A percentile compares a stretch with the other conserved stretches of the same genome.
phyloP scores from a whole-genome alignment of 805 yeast genomes.

The Maudiozyma turicensis region DNA sequence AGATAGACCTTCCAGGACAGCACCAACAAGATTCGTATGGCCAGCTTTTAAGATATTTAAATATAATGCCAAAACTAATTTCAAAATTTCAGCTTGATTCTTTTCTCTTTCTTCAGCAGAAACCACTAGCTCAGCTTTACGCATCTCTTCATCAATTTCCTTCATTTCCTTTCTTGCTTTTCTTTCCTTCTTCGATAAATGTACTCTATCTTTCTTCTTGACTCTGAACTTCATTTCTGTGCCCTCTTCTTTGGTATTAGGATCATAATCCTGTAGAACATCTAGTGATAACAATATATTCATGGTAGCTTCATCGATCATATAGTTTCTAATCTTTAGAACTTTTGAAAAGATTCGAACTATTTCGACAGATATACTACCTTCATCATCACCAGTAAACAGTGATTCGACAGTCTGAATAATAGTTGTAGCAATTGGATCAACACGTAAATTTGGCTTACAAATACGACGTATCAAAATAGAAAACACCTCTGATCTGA shows the following conservation, averaged over 20 bases:
- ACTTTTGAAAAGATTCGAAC: slow-evolving; percentile 60
- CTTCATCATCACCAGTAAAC: slow-evolving; percentile 72
- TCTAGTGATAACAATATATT: slow-evolving; percentile 62
- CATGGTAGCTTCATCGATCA: slow-evolving; percentile 75
- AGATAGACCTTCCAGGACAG: slow-evolving; percentile 86
- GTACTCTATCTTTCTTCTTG: slow-evolving; percentile 81
- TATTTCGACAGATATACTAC: slow-evolving; percentile 69
- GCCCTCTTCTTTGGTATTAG: slow-evolving; percentile 42
- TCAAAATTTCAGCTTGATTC: slow-evolving; percentile 75
- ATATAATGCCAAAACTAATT: slow-evolving; percentile 61
- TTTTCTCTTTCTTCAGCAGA: slow-evolving; percentile 81
- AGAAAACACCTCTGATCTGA: slow-evolving; percentile 61
- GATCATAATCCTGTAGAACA: slow-evolving; percentile 62
- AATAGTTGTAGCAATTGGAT: slow-evolving; percentile 45
- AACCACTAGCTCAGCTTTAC: slow-evolving; percentile 77
- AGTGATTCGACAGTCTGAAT: slow-evolving; percentile 58
- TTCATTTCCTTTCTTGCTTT: slow-evolving; percentile 81
- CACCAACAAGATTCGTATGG: slow-evolving; percentile 61
- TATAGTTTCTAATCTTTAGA: slow-evolving; percentile 60
- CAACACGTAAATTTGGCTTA: slow-evolving; percentile 39
- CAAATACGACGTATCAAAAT: slow-evolving; percentile 60
- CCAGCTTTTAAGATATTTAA: slow-evolving; percentile 62
- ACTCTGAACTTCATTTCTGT: slow-evolving; percentile 40
- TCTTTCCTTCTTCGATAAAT: slow-evolving; percentile 80
- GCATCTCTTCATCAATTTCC: slow-evolving; percentile 81